phyloP scores from a whole-genome alignment of 345 rosid genomes.

The Schrenkiella parvula region DNA sequence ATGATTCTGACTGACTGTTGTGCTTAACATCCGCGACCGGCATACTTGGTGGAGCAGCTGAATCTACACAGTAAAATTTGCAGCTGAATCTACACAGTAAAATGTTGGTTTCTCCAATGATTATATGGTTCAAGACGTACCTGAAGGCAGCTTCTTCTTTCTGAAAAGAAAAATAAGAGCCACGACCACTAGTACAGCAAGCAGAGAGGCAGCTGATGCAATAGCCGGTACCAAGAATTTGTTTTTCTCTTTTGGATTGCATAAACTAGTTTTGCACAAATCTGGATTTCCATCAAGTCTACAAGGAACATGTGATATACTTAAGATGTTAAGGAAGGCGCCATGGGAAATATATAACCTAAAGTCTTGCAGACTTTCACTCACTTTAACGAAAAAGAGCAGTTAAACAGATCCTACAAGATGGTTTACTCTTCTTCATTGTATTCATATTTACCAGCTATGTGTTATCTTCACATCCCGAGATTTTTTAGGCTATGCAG shows the following conservation, averaged over 20 bases:
- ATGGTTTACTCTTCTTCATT: background rate
- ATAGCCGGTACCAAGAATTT: conserved; percentile 4
- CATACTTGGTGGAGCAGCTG: background rate
- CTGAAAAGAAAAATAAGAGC: conserved; percentile 16
- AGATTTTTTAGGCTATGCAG: background rate
- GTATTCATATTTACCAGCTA: background rate
- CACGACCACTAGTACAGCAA: conserved; percentile 2
- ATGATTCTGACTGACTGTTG: background rate
- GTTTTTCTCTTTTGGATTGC: background rate
- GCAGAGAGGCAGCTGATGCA: conserved; percentile 28
- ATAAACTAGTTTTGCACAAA: conserved; percentile 17
- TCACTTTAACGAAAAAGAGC: too few species aligned
- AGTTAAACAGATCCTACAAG: too few species aligned
- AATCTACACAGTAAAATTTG: background rate
- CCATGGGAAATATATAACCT: background rate
- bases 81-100: background rate
- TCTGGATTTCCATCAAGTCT: conserved; percentile 36
- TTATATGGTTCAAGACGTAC: background rate
- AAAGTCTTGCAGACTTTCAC: background rate
- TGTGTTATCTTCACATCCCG: background rate
- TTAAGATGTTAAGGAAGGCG: background rate
- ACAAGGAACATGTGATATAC: background rate
- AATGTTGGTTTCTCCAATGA: background rate
- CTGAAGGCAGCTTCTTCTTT: conserved; percentile 15
- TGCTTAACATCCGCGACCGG: background rate